Evolutionary conservation across 148 eudicot species (phyloP), one percentile per base, ranked within the genome.

Genomic region (Rhododendron griersonianum): DNA sequence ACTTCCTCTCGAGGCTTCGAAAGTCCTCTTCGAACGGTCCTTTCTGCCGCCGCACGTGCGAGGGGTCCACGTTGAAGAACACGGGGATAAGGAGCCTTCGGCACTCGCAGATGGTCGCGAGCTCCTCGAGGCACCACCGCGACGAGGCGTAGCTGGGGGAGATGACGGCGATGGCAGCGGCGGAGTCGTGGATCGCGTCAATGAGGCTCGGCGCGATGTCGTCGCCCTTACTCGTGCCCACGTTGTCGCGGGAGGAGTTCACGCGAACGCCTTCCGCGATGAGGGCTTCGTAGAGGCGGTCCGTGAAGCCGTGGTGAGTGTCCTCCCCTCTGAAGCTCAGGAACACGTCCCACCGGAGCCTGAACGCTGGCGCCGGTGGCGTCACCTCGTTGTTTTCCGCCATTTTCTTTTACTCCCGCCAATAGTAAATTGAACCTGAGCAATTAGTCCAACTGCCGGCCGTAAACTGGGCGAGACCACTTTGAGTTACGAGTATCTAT

Each of bases 271-370:
- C 89, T 61, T 85, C 83, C 14, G 8, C 28, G 65, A 25, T 3
- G 5, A 91, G 88, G 33, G 87, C 87, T 0, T 13, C 25, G n/a
- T 71, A 51, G 21, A 92, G 87, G 0, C 47, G 10, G 19, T 19
- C 25, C 2, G 89, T 87, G 83, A 92, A 78, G 28, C n/a, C 39
- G 48, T 86, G 55, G 2, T 90, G 89, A 4, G 94, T 92, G 87
- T 92, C 92, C 23, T 81, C 90, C 1, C 87, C 92, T 84, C 90
- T 53, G 84, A 92, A 92, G 81, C 86, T 90, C 47, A 92, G 74
- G 88, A 89, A 92, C n/a, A 90, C 92, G 87, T 92, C 94, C 91
- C 91, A 91, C 25, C 50, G 77, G 8, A 89, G 85, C 5, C 92
- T 33, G 21, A 33, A 80, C 35, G 87, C 47, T 6, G 87, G 83